Conservation (phyloP, 768 basidiomycete species). For the Tricholoma bakamatsutake region DNA sequence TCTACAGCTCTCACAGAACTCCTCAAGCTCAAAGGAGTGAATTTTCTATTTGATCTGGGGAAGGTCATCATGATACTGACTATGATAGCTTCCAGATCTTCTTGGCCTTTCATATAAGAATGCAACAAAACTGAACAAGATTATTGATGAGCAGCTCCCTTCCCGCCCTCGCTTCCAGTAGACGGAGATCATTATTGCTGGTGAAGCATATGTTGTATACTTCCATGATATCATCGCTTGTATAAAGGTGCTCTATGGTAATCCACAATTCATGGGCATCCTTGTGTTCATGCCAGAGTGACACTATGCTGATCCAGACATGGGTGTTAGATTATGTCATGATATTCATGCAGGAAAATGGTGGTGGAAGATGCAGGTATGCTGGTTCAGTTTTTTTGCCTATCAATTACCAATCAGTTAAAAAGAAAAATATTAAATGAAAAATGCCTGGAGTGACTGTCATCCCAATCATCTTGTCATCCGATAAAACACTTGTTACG, state of each 20-base stretch:
- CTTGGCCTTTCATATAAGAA: no score
- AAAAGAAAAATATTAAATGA: conserved; percentile 14
- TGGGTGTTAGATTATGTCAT: conserved; percentile 23
- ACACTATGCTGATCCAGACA: conserved; percentile 27
- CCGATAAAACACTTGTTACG: conserved; percentile 41
- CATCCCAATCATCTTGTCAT: conserved; percentile 38
- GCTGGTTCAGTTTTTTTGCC: conserved; percentile 3
- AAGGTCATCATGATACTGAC: no score
- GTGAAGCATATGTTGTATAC: no score
- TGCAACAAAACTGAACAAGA: no score
- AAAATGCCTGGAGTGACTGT: conserved; percentile 23
- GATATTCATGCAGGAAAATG: conserved; percentile 44
- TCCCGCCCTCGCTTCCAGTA: no score
- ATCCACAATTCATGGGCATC: conserved; percentile 25
- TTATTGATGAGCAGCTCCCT: no score
- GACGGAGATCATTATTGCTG: no score
- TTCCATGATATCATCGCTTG: conserved; percentile 30
- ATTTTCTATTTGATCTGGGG: no score
- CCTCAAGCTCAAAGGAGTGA: no score
- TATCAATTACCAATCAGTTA: not conserved
- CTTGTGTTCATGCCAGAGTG: conserved; percentile 29
- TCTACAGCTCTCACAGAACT: no score
- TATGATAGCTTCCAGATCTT: no score
- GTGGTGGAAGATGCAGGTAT: conserved; percentile 48
- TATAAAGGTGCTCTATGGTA: conserved; percentile 26